Evolutionary conservation across 257 asterid species (phyloP).

Genomic region (Pogostemon cablin): DNA sequence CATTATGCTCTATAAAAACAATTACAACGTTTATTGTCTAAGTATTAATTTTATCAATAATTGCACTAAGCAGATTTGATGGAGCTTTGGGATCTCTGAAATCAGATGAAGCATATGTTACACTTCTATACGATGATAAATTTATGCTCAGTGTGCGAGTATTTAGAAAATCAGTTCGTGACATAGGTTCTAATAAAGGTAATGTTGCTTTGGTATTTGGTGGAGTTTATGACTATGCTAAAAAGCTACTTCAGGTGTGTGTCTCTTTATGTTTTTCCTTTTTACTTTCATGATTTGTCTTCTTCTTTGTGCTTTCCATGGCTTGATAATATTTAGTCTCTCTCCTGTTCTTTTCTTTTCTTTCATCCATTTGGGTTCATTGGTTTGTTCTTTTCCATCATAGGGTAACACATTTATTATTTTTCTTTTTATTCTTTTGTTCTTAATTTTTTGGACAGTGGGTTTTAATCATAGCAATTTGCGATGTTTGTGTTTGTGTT

Average conservation of each 20-base stretch:
- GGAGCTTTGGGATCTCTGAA: conserved; percentile 52
- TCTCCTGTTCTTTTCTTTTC: too few species aligned
- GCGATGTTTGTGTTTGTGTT: neutral
- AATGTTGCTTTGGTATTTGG: conserved; percentile 91
- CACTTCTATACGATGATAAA: conserved; percentile 91
- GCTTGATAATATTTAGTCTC: too few species aligned
- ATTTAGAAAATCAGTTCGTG: conserved; percentile 85
- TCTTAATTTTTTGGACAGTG: too few species aligned
- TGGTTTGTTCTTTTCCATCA: too few species aligned
- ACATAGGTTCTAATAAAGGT: conserved; percentile 78
- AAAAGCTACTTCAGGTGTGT: conserved; percentile 60
- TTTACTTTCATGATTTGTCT: neutral
- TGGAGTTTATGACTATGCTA: conserved; percentile 83
- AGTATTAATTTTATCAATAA: conserved; percentile 29
- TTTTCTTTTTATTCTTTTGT: too few species aligned
- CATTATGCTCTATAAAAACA: too few species aligned
- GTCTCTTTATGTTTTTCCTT: neutral
- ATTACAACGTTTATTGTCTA: conserved; percentile 26
- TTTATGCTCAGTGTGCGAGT: conserved; percentile 89
- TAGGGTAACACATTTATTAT: too few species aligned
- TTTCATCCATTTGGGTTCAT: too few species aligned
- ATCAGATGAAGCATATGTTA: conserved; percentile 78
- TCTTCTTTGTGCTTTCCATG: neutral
- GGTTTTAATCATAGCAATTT: too few species aligned
- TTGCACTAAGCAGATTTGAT: conserved; percentile 40